phyloP scores from a whole-genome alignment of 768 basidiomycete species.

The Chiua virens region DNA sequence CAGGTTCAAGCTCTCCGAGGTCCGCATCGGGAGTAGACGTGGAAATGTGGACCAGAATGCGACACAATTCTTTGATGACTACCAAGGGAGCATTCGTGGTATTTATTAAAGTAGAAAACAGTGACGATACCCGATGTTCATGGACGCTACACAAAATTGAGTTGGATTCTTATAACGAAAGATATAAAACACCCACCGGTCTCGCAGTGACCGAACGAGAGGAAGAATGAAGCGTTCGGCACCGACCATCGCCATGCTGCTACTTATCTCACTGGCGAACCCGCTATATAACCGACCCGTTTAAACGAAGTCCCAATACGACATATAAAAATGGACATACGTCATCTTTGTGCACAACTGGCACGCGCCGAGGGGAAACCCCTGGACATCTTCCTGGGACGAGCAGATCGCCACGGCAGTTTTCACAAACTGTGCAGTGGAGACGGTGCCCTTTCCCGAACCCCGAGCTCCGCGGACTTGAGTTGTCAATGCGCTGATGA shows the following conservation, averaged over 20 bases:
- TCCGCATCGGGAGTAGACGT: constrained; percentile 3
- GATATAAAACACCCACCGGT: constrained; percentile 36
- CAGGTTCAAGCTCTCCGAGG: neutral
- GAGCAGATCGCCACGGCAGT: constrained; percentile 65
- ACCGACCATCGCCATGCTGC: constrained; percentile 46
- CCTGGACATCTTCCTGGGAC: constrained; percentile 55
- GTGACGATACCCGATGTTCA: constrained; percentile 24
- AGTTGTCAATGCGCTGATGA: constrained; percentile 53
- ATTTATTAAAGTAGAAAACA: constrained; percentile 34
- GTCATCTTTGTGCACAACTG: constrained; percentile 45
- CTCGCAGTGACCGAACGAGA: constrained; percentile 42
- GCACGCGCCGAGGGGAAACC: constrained; percentile 39
- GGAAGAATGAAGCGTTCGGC: constrained; percentile 58
- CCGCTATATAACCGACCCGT: constrained; percentile 32
- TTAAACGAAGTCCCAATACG: neutral
- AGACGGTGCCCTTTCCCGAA: constrained; percentile 34
- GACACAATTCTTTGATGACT: constrained; percentile 22
- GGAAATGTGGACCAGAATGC: constrained; percentile 22
- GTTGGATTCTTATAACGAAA: neutral
- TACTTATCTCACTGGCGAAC: constrained; percentile 48
- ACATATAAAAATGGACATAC: constrained; percentile 38
- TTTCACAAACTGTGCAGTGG: constrained; percentile 60
- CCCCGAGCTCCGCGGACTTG: constrained; percentile 38
- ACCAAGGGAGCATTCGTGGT: constrained; percentile 17
- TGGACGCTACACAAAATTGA: constrained; percentile 28